Base-by-base conservation (phyloP, 306 rosid genomes). In the Cucumis sativus region DNA sequence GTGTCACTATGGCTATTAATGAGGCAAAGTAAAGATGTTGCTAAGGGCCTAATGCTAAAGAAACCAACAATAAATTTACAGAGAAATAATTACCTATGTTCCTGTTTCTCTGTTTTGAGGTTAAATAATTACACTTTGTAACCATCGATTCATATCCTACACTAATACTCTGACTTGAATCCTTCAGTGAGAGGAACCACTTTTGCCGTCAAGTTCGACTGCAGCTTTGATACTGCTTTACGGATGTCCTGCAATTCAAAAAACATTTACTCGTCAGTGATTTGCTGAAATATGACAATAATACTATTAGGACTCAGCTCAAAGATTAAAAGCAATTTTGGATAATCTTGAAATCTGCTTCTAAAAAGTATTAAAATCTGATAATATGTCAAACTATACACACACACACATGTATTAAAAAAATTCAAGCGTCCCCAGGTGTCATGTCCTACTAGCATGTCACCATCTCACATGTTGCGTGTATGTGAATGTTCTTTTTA, bases 131-230 rank as follows among this genome's bases (percentile, higher is more conserved):
- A 71, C 76, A 71, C 76, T 71, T 25, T 47, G 76, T 71, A 45
- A 49, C 76, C 23, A 47, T 8, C 21, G 23, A 71, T 14, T 43
- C 40, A 47, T 47, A 71, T 20, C 76, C 76, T 25, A 71, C 23
- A 71, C 28, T 49, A 17, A 82, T 90, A 81, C 81, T 77, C 37
- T 52, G 97, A 89, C 83, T 89, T 95, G 85, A 95, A 92, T 47
- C 98, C 97, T 87, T 95, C 93, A 60, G 96, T 90, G 21, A 95
- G 90, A 76, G 97, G 91, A 79, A 89, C 88, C 84, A 95, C 97
- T 74, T 95, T 95, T 0, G 95, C 96, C 0, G 96, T 84, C 3
- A 90, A 71, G 82, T 81, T 92, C 23, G 96, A 84, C 88, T 95
- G 96, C 80, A 95, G 83, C 88, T 86, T 89, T 59, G 96, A 83